A percentile compares a stretch with the other conserved stretches of the same genome.
These are phyloP conservation scores for Abortiporus biennis DNA, from an alignment of 1,284 basidiomycete species.

Conservation along the genomic window DNA sequence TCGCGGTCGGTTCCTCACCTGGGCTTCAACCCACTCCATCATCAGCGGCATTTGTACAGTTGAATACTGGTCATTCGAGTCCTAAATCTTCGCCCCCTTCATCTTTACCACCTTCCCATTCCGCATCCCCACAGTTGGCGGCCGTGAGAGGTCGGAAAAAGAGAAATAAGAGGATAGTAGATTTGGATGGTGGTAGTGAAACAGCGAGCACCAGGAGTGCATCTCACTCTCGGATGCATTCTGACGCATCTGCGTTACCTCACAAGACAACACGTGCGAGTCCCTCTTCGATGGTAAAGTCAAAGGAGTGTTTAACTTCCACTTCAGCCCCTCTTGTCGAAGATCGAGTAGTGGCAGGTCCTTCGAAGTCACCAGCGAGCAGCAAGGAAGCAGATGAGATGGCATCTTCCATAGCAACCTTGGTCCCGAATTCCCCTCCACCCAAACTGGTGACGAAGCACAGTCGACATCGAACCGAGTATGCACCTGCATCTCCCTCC, in stretches of 20 bases:
- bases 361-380: too few species aligned
- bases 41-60: not conserved
- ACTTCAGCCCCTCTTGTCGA: constrained; percentile 5
- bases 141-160: constrained; percentile 44
- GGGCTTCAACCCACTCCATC: not conserved
- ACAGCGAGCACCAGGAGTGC: constrained; percentile 20
- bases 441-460: constrained; percentile 15
- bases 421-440: not conserved
- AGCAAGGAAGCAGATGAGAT: too few species aligned
- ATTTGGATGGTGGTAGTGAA: constrained; percentile 45
- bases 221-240: constrained; percentile 19
- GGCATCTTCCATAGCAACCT: not conserved
- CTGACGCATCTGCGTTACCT: constrained; percentile 11
- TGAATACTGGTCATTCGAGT: too few species aligned
- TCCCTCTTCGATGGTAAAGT: constrained; percentile 9
- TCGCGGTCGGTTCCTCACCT: constrained; percentile 40
- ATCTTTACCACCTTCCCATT: constrained; percentile 37
- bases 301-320: too few species aligned
- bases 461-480: constrained; percentile 45
- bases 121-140: constrained; percentile 33
- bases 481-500: constrained; percentile 22
- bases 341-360: constrained; percentile 8
- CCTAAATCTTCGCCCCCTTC: constrained; percentile 27
- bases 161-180: constrained; percentile 65
- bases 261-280: constrained; percentile 10